Evolutionary conservation across 371 early-diverging fungal genomes (phyloP), one percentile per base, ranked within the genome.

Genomic region (Syncephalis plumigaleata): DNA sequence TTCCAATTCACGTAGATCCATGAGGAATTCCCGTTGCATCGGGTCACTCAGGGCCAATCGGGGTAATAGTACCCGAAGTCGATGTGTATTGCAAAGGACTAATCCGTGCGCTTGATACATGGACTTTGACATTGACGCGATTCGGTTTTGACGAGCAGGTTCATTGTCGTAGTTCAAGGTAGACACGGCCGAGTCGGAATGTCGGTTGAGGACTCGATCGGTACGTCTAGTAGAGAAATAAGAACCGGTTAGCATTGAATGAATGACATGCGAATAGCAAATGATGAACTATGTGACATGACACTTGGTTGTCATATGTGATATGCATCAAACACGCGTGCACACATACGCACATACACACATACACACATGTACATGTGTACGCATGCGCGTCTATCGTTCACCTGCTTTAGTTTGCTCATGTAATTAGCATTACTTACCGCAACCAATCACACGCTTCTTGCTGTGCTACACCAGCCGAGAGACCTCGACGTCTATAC

Each of bases 1-100:
- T 51, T 86, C 84, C 15, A 81, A 58, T 42, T 82, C 84, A 4
- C 80, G 66, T 16, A 83, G 56, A 54, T 80, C 84, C 47, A 74
- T 70, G 40, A 87, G 51, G 46, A 87, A 81, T 36, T 67, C 59
- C n/a, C 74, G 69, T 38, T 76, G 66, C 26, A 74, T 55, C n/a
- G 66, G 66, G 13, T 63, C 64, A 23, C 55, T 42, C 20, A 61
- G 55, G 3, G 82, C 78, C 45, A 75, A 42, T 25, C 51, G 61
- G 18, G 43, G 53, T 7, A 65, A 74, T 53, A 58, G 73, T 31
- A 59, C 56, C 31, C 71, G 71, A 50, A 74, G 66, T 25, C 77
- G 59, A 47, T 69, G 68, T n/a, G 71, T 60, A 45, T 86, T 84
- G 39, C 79, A 79, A 15, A 85, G 60, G 21, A 86, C 55, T 26